Percentiles rank a stretch among this genome's conserved stretches.
These are phyloP conservation scores for Myriosclerotinia scirpicola DNA, from an alignment of 2,329 filamentous ascomycete species.

Conservation along the genomic window DNA sequence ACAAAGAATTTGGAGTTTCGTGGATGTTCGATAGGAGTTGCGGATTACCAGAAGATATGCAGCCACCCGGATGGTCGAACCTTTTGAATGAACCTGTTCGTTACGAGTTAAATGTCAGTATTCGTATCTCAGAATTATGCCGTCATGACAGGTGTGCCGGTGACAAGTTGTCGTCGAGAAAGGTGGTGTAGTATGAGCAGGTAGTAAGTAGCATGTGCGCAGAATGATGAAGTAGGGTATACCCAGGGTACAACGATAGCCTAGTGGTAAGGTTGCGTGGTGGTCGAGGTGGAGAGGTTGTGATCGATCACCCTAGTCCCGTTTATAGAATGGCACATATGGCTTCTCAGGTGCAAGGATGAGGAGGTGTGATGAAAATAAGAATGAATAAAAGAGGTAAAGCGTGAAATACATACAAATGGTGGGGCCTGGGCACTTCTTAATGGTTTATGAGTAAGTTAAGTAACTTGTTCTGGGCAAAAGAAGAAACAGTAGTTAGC, in stretches of 20 bases:
- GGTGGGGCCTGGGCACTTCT: conserved; percentile 22
- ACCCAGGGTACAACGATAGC: conserved; percentile 14
- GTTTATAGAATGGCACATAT: conserved; percentile 30
- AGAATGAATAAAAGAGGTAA: conserved; percentile 27
- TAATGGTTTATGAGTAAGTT: conserved; percentile 17
- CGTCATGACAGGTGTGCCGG: conserved; percentile 35
- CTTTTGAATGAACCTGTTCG: conserved; percentile 37
- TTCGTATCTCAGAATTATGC: conserved; percentile 32
- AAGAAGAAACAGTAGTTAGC: conserved; percentile 22
- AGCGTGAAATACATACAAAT: conserved; percentile 26
- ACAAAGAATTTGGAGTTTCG: conserved; percentile 35
- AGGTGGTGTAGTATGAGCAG: conserved; percentile 21
- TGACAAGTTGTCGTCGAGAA: conserved; percentile 29
- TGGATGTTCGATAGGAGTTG: conserved; percentile 32
- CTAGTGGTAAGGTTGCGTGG: conserved; percentile 29
- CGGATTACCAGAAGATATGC: conserved; percentile 38
- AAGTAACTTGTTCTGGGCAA: conserved; percentile 10
- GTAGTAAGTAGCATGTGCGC: conserved; percentile 29
- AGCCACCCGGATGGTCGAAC: conserved; percentile 36
- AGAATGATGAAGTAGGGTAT: conserved; percentile 12
- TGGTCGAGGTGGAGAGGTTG: conserved; percentile 18
- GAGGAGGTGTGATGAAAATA: conserved; percentile 30
- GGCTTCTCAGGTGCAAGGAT: conserved; percentile 34
- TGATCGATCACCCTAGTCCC: conserved; percentile 9
- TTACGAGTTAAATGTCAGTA: conserved; percentile 20